Evolutionary conservation across 495 filamentous ascomycete genomes (phyloP).

Genomic region (Geoglossum glabrum): DNA sequence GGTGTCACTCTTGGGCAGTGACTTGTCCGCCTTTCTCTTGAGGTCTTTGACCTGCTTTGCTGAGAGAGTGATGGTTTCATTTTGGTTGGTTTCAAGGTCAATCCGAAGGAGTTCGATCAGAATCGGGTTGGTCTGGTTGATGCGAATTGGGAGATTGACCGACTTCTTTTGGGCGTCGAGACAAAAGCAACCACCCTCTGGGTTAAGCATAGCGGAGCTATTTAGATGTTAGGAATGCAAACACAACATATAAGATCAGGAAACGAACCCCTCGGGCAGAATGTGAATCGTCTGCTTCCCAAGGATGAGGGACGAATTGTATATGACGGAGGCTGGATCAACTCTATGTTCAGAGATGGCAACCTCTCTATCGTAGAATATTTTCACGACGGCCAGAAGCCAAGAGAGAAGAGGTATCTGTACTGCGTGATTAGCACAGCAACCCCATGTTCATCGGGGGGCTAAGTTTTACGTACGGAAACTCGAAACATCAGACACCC

Average conservation of each 20-base stretch:
- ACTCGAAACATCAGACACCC: conserved; percentile 83
- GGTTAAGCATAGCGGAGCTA: conserved; percentile 74
- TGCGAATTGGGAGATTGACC: conserved; percentile 58
- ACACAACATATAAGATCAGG: background rate
- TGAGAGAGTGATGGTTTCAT: conserved; percentile 56
- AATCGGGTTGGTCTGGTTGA: conserved; percentile 81
- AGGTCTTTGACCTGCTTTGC: conserved; percentile 48
- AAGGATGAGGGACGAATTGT: conserved; percentile 80
- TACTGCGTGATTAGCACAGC: conserved; percentile 9
- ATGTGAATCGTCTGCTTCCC: conserved; percentile 95
- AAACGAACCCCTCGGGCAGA: conserved; percentile 68
- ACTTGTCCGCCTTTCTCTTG: conserved; percentile 38
- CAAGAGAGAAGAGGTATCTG: conserved; percentile 47
- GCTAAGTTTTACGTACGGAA: conserved; percentile 30
- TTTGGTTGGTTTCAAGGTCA: conserved; percentile 57
- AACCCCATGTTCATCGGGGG: background rate
- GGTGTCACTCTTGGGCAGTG: conserved; percentile 26
- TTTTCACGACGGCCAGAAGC: conserved; percentile 44
- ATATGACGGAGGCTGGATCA: conserved; percentile 62
- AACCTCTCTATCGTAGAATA: conserved; percentile 75
- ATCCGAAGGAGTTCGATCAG: conserved; percentile 67
- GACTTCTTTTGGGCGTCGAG: conserved; percentile 38
- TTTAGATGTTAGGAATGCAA: conserved; percentile 12
- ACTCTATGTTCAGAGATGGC: conserved; percentile 78
- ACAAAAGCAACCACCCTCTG: conserved; percentile 55